These are phyloP conservation scores for Zancudomyces culisetae DNA, from an alignment of 371 early-diverging fungal species.

Conservation along the genomic window DNA sequence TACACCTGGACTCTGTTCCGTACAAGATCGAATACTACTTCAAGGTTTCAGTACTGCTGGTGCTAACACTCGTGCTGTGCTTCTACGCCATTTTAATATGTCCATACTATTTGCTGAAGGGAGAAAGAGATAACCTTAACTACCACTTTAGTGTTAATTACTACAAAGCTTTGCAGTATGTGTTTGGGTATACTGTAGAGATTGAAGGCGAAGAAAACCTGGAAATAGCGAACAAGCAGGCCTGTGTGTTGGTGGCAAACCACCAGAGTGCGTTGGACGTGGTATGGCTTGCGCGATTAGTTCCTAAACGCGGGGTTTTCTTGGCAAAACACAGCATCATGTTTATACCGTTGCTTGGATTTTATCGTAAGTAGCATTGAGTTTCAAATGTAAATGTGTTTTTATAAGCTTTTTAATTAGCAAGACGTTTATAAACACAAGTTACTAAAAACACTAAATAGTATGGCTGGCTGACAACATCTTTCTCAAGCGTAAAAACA, in stretches of 20 bases:
- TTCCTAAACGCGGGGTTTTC: slow-evolving; percentile 48
- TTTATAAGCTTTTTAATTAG: too few species aligned
- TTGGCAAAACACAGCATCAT: slow-evolving; percentile 68
- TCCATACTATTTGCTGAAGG: slow-evolving; percentile 25
- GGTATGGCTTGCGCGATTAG: slow-evolving; percentile 43
- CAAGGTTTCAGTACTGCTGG: not conserved
- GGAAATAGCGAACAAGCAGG: slow-evolving; percentile 15
- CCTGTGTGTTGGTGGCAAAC: slow-evolving; percentile 58
- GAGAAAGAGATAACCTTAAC: slow-evolving; percentile 32
- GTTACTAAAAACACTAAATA: too few species aligned
- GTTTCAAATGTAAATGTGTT: not conserved
- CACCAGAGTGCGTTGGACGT: slow-evolving; percentile 78
- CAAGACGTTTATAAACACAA: too few species aligned
- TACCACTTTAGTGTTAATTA: slow-evolving; percentile 37
- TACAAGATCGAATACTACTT: not conserved
- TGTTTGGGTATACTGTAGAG: slow-evolving; percentile 34
- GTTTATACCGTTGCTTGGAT: slow-evolving; percentile 68
- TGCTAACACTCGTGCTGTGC: not conserved
- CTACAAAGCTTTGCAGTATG: slow-evolving; percentile 23
- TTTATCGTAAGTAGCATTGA: slow-evolving; percentile 45
- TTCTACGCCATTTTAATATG: slow-evolving; percentile 17
- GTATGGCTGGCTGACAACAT: slow-evolving; percentile 59
- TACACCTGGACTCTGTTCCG: too few species aligned
- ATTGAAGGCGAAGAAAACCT: slow-evolving; percentile 42
- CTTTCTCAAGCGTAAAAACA: slow-evolving; percentile 76